phyloP scores from a whole-genome alignment of 2,329 filamentous ascomycete species.

The Aspergillus pseudoviridinutans region DNA sequence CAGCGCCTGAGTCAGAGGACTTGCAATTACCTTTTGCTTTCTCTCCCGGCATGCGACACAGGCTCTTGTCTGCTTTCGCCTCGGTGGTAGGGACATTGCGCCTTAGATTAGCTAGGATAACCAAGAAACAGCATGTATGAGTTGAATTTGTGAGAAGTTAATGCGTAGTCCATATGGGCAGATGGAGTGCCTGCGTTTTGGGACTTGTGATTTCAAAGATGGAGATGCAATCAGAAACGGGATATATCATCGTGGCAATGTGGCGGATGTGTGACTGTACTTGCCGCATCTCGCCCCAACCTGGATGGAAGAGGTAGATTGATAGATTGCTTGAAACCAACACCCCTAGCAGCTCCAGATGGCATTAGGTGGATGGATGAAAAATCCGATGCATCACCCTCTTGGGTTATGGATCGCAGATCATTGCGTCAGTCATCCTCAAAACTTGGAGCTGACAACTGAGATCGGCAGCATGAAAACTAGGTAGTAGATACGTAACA shows the following conservation, averaged over 20 bases:
- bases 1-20: background rate
- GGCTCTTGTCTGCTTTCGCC: background rate
- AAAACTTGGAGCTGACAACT: background rate
- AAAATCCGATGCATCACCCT: too few relatives aligned
- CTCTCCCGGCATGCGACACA: background rate
- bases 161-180: background rate
- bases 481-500: too few relatives aligned
- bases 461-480: background rate
- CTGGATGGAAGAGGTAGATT: background rate
- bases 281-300: background rate
- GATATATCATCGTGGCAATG: background rate
- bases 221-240: too few relatives aligned
- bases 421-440: background rate
- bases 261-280: background rate
- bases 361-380: background rate
- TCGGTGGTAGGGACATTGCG: background rate
- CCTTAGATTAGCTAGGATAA: background rate
- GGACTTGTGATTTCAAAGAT: background rate
- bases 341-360: background rate
- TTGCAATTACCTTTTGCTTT: background rate
- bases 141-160: background rate
- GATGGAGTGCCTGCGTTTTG: background rate
- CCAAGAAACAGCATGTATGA: background rate
- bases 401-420: background rate
- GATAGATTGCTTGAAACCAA: background rate